These are phyloP conservation scores for Aegilops speltoides DNA, from an alignment of 176 grass and related monocot genomes.

Conservation along the genomic window DNA sequence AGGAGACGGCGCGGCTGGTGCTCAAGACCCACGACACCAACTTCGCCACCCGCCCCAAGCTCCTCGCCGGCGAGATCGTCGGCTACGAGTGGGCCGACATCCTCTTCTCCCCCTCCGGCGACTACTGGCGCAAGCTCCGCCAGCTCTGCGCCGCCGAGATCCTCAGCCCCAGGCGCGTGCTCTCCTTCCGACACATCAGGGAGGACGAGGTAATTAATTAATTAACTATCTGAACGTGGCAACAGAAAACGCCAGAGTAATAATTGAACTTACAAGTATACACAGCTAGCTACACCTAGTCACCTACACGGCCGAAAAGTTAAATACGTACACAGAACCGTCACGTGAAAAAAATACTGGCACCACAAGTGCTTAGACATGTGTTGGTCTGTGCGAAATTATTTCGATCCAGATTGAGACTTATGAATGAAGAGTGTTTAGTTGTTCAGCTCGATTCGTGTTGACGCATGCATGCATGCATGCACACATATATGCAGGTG, in stretches of 20 bases:
- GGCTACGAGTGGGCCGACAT: constrained; percentile 49
- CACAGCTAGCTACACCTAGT: no score
- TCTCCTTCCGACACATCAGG: constrained; percentile 44
- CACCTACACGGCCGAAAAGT: no score
- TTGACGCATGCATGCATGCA: no score
- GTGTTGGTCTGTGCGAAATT: no score
- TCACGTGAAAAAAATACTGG: neutral
- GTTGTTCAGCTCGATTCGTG: no score
- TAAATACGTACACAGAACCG: neutral
- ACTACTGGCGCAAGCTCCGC: constrained; percentile 58
- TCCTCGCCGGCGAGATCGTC: constrained; percentile 48
- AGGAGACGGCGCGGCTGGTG: constrained; percentile 43
- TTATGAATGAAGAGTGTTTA: neutral
- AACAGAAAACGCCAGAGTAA: neutral
- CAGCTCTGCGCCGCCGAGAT: constrained; percentile 52
- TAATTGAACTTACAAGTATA: neutral
- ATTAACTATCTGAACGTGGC: neutral
- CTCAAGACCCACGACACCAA: constrained; percentile 59
- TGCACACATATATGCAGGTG: constrained; percentile 4
- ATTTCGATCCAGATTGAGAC: neutral
- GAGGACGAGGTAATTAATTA: constrained; percentile 37
- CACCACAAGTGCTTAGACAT: no score
- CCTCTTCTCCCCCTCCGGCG: constrained; percentile 57
- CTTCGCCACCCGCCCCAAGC: constrained; percentile 50
- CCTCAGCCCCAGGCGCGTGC: constrained; percentile 48